Conservation (phyloP, 2,329 filamentous ascomycete genomes). For the Aurifilum marmelostoma region DNA sequence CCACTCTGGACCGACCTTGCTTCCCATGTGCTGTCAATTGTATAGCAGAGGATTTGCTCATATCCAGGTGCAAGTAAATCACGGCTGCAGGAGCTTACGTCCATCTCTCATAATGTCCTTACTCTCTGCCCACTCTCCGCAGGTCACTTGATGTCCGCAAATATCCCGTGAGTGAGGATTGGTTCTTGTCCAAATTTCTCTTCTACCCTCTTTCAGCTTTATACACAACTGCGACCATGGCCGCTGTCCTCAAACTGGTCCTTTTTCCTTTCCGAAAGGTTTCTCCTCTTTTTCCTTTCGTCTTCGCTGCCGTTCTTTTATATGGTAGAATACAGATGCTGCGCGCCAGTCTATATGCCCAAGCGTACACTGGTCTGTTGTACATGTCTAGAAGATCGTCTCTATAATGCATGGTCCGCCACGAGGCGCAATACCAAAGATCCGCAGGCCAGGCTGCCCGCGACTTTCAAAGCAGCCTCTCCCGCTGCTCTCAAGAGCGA, state of each 20-base stretch:
- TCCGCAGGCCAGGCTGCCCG: background rate
- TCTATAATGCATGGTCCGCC: slow-evolving; percentile 1
- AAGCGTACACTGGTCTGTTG: slow-evolving; percentile 13
- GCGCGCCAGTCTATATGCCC: slow-evolving; percentile 19
- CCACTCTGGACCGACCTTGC: background rate
- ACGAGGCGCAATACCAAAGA: background rate
- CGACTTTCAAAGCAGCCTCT: background rate
- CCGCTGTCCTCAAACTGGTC: slow-evolving; percentile 2
- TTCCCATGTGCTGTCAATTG: background rate
- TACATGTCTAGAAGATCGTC: slow-evolving; percentile 26
- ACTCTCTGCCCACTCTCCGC: too few relatives aligned
- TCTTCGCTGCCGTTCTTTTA: slow-evolving; percentile 8
- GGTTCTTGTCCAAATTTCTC: slow-evolving; percentile 8
- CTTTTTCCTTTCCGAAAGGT: background rate
- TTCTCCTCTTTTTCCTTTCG: background rate
- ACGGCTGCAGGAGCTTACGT: too few relatives aligned
- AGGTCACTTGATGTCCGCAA: background rate
- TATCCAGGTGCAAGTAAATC: too few relatives aligned
- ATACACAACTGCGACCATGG: slow-evolving; percentile 14
- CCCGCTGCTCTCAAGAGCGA: background rate
- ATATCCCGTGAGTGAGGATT: slow-evolving; percentile 18
- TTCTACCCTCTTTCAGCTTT: slow-evolving; percentile 15
- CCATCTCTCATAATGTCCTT: too few relatives aligned
- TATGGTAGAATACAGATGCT: slow-evolving; percentile 22
- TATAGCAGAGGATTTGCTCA: too few relatives aligned